Conservation (phyloP, 2,329 filamentous ascomycete species). For the Amylocarpus encephaloides region DNA sequence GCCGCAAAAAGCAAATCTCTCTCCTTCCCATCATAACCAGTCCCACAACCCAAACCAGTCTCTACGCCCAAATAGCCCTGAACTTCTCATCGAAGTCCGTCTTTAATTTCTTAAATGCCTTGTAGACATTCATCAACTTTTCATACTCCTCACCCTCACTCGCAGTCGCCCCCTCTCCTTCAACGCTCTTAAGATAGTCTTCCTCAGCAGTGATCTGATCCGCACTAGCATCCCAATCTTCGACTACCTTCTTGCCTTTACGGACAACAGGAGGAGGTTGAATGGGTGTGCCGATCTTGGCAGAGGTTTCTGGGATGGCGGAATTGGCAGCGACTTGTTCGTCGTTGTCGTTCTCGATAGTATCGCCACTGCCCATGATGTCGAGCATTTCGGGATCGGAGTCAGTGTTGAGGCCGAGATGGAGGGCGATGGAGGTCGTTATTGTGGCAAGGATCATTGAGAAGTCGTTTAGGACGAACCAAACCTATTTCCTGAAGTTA, state of each 20-base stretch:
- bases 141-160: conserved; percentile 36
- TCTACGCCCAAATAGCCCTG: conserved; percentile 27
- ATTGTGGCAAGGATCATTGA: conserved; percentile 63
- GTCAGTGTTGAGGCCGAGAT: conserved; percentile 47
- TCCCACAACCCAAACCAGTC: not conserved
- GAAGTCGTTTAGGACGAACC: conserved; percentile 66
- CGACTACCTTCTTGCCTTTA: conserved; percentile 35
- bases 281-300: conserved; percentile 2
- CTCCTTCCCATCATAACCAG: not conserved
- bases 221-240: conserved; percentile 43
- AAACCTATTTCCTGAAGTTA: conserved; percentile 40
- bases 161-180: conserved; percentile 29
- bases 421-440: conserved; percentile 54
- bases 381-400: conserved; percentile 39
- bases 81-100: conserved; percentile 60
- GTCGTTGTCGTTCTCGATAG: conserved; percentile 36
- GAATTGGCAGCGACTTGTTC: conserved; percentile 30
- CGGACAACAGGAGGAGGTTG: conserved; percentile 11
- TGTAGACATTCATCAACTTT: conserved; percentile 49
- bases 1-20: not conserved
- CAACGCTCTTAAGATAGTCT: conserved; percentile 28
- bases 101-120: conserved; percentile 51
- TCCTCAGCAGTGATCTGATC: conserved; percentile 35
- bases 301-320: conserved; percentile 6
- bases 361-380: conserved; percentile 44